These are phyloP conservation scores for Nicotiana tabacum DNA, from an alignment of 257 asterid genomes.

Conservation along the genomic window DNA sequence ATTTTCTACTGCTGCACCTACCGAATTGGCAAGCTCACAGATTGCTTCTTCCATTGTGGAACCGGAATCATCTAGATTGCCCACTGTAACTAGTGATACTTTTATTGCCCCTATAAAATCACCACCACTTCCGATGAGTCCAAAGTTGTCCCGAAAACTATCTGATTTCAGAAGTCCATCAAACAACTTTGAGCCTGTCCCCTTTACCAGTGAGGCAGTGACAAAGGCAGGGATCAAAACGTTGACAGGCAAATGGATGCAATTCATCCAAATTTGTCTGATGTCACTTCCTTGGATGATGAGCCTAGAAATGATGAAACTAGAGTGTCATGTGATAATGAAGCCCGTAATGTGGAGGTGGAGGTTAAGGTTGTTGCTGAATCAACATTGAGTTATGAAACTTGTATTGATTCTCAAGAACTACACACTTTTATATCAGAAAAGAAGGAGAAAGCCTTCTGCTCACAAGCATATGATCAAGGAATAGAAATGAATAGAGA, in stretches of 20 bases:
- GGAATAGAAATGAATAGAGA: conserved; percentile 81
- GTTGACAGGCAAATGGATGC: conserved; percentile 62
- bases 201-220: conserved; percentile 26
- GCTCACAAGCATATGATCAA: conserved; percentile 76
- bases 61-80: conserved; percentile 31
- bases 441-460: conserved; percentile 60
- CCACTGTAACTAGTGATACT: conserved; percentile 29
- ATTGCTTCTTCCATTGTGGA: conserved; percentile 41
- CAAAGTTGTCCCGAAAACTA: conserved; percentile 55
- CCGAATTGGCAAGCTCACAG: conserved; percentile 33
- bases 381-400: conserved; percentile 47
- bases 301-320: conserved; percentile 20
- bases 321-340: conserved; percentile 47
- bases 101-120: conserved; percentile 47
- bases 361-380: conserved; percentile 82
- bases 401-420: conserved; percentile 41
- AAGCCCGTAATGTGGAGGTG: conserved; percentile 28
- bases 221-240: conserved; percentile 39
- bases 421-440: conserved; percentile 45
- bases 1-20: conserved; percentile 33
- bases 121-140: conserved; percentile 60
- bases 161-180: conserved; percentile 64
- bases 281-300: conserved; percentile 50
- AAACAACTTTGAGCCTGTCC: conserved; percentile 50
- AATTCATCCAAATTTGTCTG: conserved; percentile 43